These are phyloP conservation scores for Serendipita sp. DNA, from an alignment of 768 basidiomycete species.

Conservation along the genomic window DNA sequence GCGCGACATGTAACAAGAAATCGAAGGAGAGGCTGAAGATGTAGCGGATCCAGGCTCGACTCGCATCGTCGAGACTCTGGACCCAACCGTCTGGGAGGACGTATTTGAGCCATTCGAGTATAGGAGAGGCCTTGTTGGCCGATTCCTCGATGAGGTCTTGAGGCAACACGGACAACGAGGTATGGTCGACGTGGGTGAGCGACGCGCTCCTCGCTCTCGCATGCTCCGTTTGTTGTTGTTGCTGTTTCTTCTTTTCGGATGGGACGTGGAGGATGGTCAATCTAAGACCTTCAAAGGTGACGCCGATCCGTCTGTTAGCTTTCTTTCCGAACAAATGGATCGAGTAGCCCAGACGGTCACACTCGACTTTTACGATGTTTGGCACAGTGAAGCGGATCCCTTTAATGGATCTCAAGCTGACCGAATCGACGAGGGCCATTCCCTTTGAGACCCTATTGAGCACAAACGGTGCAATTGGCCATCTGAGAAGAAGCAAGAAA, in stretches of 20 bases:
- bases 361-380: background rate
- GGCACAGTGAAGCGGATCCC: background rate
- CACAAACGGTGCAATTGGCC: constrained; percentile 3
- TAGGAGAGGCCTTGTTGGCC: background rate
- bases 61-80: background rate
- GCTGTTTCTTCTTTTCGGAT: background rate
- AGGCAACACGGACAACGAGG: background rate
- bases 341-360: background rate
- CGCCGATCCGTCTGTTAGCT: background rate
- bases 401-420: background rate
- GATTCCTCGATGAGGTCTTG: background rate
- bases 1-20: background rate
- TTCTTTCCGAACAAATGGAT: background rate
- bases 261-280: background rate
- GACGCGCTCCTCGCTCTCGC: background rate
- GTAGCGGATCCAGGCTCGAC: background rate
- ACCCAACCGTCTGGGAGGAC: background rate
- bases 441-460: background rate
- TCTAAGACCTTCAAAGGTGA: background rate
- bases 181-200: background rate
- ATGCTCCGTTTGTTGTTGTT: background rate
- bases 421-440: background rate
- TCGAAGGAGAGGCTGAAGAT: background rate
- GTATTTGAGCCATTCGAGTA: background rate
- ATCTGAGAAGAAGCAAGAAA: background rate